phyloP scores from a whole-genome alignment of 192 early-diverging fungal genomes.

The Coemansia sp. region DNA sequence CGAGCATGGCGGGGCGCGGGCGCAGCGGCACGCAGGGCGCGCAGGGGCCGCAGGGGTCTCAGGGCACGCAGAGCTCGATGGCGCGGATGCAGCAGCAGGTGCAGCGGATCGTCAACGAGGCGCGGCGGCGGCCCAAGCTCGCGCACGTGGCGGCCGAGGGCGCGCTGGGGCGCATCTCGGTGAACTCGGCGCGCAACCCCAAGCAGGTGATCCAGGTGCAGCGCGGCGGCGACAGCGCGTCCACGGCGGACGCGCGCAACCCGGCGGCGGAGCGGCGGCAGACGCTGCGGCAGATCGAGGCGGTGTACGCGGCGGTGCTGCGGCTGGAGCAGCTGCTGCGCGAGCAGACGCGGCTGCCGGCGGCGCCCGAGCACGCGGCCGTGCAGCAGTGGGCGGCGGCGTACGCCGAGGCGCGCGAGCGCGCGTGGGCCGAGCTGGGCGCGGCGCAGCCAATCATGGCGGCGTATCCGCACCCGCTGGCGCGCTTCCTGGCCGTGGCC shows the following conservation, averaged over 20 bases:
- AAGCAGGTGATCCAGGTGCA: slow-evolving; percentile 77
- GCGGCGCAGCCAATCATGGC: slow-evolving; percentile 43
- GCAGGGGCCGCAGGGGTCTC: slow-evolving; percentile 8
- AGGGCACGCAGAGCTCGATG: slow-evolving; percentile 54
- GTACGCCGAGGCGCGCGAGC: slow-evolving; percentile 32
- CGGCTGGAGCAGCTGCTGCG: slow-evolving; percentile 81
- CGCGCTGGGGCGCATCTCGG: slow-evolving; percentile 89
- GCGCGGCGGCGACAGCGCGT: slow-evolving; percentile 35
- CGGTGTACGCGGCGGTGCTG: slow-evolving; percentile 72
- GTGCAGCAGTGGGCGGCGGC: slow-evolving; percentile 24
- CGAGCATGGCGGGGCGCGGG: slow-evolving; percentile 14
- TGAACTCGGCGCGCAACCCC: slow-evolving; percentile 84
- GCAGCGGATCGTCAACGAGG: slow-evolving; percentile 90
- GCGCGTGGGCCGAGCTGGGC: slow-evolving; percentile 39
- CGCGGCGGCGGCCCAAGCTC: slow-evolving; percentile 80
- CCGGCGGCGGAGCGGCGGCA: slow-evolving; percentile 55
- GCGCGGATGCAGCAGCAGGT: slow-evolving; percentile 90
- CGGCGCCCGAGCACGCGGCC: slow-evolving; percentile 23
- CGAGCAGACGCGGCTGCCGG: slow-evolving; percentile 54
- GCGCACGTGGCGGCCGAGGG: slow-evolving; percentile 87
- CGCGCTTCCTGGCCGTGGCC: slow-evolving; percentile 71
- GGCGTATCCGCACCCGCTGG: slow-evolving; percentile 81
- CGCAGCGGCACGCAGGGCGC: slow-evolving; percentile 2
- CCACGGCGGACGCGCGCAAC: slow-evolving; percentile 45
- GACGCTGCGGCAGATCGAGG: slow-evolving; percentile 69